Base-by-base conservation (phyloP, 2,329 filamentous ascomycete genomes). In the Bipolaris victoriae region DNA sequence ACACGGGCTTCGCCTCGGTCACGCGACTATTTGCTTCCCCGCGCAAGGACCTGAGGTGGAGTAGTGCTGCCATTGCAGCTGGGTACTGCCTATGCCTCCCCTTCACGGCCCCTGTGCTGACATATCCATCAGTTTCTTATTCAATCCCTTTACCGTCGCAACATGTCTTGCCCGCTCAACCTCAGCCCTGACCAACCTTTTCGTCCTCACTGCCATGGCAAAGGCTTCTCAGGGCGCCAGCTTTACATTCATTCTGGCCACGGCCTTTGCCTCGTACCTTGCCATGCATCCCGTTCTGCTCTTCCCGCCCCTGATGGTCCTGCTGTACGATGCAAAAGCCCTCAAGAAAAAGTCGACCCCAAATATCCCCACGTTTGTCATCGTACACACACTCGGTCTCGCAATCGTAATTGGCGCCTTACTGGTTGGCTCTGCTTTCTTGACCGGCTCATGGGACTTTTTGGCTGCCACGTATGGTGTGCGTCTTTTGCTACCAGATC, bases 131-230 rank as follows among this genome's bases (percentile, higher is more conserved):
- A 95, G 91, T 64, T 98, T 91, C 73, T 85, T 99, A 2, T 94
- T 98, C 79, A 98, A 96, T 74, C 95, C 95, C 0, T 96, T 97
- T 73, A 96, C 93, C 1, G 86, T 99, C 59, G 87, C 92, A 43
- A 93, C 92, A 16, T 98, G 94, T 75, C 84, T 99, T 57, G 94
- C 90, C 24, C 90, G 94, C 39, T 91, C 95, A 1, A 97, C 94
- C 0, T 91, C 87, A 61, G 88, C 94, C 56, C 94, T 99, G 74
- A 93, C 92, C 0, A 95, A 91, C 55, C 90, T 90, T 72, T 92
- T 92, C 66, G 90, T 97, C 65, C 86, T 98, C 29, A 87, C 91
- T 63, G 90, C 94, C 60, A 85, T 97, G 52, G 85, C 90, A 15
- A 91, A 90, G 75, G 94, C 94, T 41, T 87, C 93, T 45, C 80